phyloP scores from a whole-genome alignment of 805 yeast genomes.

The Lipomyces yamadae region DNA sequence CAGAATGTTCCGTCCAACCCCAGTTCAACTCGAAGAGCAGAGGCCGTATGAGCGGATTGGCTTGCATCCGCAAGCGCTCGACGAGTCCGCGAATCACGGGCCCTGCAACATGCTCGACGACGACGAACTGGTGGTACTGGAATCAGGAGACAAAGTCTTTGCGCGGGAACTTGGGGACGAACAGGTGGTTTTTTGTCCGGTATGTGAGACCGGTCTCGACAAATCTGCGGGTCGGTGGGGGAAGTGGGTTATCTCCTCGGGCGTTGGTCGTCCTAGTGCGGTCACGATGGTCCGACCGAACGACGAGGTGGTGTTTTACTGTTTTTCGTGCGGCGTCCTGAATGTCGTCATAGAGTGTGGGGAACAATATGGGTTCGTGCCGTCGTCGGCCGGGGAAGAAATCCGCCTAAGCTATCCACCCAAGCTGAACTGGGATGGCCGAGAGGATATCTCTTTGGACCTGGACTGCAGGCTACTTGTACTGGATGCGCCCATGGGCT shows the following conservation, averaged over 20 bases:
- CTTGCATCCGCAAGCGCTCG: not conserved
- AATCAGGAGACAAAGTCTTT: slow-evolving; percentile 1
- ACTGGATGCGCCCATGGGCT: slow-evolving; percentile 5
- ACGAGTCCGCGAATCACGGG: not conserved
- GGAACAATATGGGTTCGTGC: slow-evolving; percentile 11
- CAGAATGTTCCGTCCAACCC: not conserved
- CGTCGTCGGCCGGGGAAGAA: not conserved
- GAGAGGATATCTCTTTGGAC: slow-evolving; percentile 6
- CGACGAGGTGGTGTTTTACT: slow-evolving; percentile 12
- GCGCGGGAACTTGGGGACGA: slow-evolving; percentile 5
- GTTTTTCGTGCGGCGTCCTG: not conserved
- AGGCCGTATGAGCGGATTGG: not conserved
- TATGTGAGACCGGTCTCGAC: slow-evolving; percentile 5
- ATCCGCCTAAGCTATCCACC: not conserved
- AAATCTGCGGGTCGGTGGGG: slow-evolving; percentile 1
- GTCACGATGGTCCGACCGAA: not conserved
- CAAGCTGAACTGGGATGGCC: slow-evolving; percentile 9
- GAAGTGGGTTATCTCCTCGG: not conserved
- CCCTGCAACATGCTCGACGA: slow-evolving; percentile 5
- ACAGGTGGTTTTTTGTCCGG: slow-evolving; percentile 14
- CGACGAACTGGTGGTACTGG: slow-evolving; percentile 7
- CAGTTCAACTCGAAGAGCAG: not conserved
- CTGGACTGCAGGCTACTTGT: slow-evolving; percentile 1
- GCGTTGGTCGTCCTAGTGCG: slow-evolving; percentile 11
- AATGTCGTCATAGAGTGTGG: slow-evolving; percentile 8